Percentiles rank a stretch among this genome's conserved stretches.
Evolutionary conservation across 179 eudicot genomes (phyloP).

Genomic region (Carnegiea gigantea): DNA sequence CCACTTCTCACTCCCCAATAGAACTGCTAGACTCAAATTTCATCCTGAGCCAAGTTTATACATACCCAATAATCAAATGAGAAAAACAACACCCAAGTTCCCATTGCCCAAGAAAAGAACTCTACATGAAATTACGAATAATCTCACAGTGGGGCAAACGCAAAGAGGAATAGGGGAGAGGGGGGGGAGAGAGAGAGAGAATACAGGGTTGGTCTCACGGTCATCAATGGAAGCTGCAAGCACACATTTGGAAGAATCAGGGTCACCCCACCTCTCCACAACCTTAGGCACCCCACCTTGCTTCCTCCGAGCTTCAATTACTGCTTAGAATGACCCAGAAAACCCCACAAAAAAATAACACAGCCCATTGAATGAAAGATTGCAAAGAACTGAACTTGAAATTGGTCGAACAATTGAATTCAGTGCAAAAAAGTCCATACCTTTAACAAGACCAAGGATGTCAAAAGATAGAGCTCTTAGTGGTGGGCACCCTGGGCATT

Average conservation of each 20-base stretch:
- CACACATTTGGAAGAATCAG: conserved; percentile 60
- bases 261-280: conserved; percentile 86
- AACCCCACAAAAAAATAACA: neutral
- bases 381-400: neutral
- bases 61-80: neutral
- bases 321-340: conserved; percentile 29
- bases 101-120: neutral
- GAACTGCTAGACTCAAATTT: neutral
- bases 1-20: neutral
- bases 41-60: neutral
- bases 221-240: conserved; percentile 66
- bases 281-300: conserved; percentile 62
- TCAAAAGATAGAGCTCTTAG: conserved; percentile 83
- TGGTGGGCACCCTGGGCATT: conserved; percentile 86
- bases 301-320: conserved; percentile 74
- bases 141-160: neutral
- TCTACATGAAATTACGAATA: neutral
- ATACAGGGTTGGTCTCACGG: conserved; percentile 59
- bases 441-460: conserved; percentile 80
- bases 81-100: too few relatives aligned
- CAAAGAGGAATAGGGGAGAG: neutral
- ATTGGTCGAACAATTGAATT: neutral
- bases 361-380: neutral
- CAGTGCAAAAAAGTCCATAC: conserved; percentile 27
- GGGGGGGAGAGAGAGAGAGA: conserved; percentile 9